Evolutionary conservation across 768 basidiomycete species (phyloP), one percentile per base, ranked within the genome.

Genomic region (Leccinum ochraceum): DNA sequence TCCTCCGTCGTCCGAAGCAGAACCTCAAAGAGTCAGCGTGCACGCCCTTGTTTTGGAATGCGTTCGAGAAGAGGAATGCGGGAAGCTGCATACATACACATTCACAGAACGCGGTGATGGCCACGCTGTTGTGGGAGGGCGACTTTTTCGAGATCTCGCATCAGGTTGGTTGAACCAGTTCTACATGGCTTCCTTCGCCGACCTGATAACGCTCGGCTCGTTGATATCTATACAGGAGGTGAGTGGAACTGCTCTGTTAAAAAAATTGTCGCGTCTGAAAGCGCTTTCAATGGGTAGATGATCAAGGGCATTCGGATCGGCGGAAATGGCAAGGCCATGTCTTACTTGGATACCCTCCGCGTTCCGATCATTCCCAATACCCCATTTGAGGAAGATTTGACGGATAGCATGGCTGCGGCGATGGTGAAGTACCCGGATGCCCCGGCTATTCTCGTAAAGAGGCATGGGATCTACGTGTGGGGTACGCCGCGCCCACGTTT

Each of bases 321-420:
- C 6, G 93, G 94, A 11, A 86, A 81, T n/a, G 91, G 90, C 1
- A 73, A 76, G n/a, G 83, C 91, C 0, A 70, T 94, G 63, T 88
- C 89, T 1, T 95, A 93, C 74, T 84, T 93, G 56, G 92, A 95
- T 74, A 94, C 90, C 4, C 81, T 95, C 9, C 86, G 85, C 55
- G 78, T 95, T 2, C 94, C 93, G 0, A 94, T 95, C 69, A 95
- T 95, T 61, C 89, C 92, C 66, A 95, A 95, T 68, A 95, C 94
- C 1, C 93, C 93, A 5, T 81, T 90, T 60, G 94, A 95, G 71
- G 93, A 94, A 71, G 93, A 94, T 71, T 77, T 95, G 59, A 90
- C 87, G 61, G 91, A 91, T 46, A 89, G 90, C 62, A 94, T 95
- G 92, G 91, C 86, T 0, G 86, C 85, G 37, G 92, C 92, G 3